Conservation (phyloP, 2,329 filamentous ascomycete species). For the Madurella fahalii region DNA sequence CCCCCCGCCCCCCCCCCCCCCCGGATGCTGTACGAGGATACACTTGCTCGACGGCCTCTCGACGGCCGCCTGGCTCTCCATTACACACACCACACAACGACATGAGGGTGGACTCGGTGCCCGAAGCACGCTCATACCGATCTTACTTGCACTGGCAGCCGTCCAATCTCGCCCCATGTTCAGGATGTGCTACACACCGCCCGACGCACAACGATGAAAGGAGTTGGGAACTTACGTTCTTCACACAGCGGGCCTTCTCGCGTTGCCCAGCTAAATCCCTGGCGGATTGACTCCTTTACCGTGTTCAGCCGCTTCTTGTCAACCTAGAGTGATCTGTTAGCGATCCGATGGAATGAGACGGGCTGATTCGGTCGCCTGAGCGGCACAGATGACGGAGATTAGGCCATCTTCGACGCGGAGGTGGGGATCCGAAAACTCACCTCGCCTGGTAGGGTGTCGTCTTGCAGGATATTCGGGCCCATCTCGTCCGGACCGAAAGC, state of each 20-base stretch:
- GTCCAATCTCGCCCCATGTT: background rate
- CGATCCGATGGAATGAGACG: slow-evolving; percentile 8
- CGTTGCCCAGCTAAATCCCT: slow-evolving; percentile 95
- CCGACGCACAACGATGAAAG: slow-evolving; percentile 15
- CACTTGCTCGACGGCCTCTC: background rate
- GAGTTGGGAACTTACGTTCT: slow-evolving; percentile 67
- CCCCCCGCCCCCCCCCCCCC: no score
- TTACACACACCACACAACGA: background rate
- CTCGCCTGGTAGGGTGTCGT: slow-evolving; percentile 91
- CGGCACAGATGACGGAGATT: background rate
- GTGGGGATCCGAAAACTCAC: slow-evolving; percentile 38
- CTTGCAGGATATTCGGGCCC: slow-evolving; percentile 92
- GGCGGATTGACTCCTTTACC: slow-evolving; percentile 87
- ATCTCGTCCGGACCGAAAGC: slow-evolving; percentile 95
- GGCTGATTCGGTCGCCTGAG: slow-evolving; percentile 14
- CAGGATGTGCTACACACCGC: slow-evolving; percentile 13
- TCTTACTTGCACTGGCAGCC: background rate
- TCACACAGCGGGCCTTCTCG: slow-evolving; percentile 94
- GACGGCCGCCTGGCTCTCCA: background rate
- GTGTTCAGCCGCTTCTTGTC: slow-evolving; percentile 86
- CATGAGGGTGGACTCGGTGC: background rate
- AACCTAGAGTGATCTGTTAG: slow-evolving; percentile 48
- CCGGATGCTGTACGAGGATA: background rate
- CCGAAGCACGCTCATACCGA: background rate
- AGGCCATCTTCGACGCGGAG: no score